Percentiles rank a stretch among this genome's conserved stretches.
These are phyloP conservation scores for Candida loeiensis DNA, from an alignment of 805 yeast genomes.

Conservation along the genomic window DNA sequence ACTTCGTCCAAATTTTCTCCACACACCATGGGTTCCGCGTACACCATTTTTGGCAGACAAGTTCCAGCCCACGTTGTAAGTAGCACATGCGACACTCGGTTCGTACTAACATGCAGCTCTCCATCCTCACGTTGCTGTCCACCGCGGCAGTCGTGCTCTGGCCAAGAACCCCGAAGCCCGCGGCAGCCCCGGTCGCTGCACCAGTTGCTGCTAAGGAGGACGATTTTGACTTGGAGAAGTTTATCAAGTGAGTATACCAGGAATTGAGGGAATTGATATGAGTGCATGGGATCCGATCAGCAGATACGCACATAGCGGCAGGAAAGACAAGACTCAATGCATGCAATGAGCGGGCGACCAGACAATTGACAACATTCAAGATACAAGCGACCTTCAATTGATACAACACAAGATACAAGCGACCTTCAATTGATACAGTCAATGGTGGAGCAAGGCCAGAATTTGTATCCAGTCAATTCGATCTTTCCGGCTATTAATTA, in stretches of 20 bases:
- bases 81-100: constrained; percentile 6
- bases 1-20: constrained; percentile 1
- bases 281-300: no score
- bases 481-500: no score
- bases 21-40: constrained; percentile 37
- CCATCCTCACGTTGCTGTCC: constrained; percentile 39
- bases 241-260: constrained; percentile 35
- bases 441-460: no score
- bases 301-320: no score
- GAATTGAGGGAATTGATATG: neutral
- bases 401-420: neutral
- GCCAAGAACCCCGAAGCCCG: constrained; percentile 29
- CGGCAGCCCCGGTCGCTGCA: constrained; percentile 19
- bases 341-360: no score
- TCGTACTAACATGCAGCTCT: constrained; percentile 28
- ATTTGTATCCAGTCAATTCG: no score
- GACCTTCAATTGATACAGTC: neutral
- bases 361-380: no score
- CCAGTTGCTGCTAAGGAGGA: constrained; percentile 33
- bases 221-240: constrained; percentile 43
- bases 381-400: no score
- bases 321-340: neutral
- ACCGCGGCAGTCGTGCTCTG: constrained; percentile 36
- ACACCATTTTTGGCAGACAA: constrained; percentile 42
- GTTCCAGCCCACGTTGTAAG: constrained; percentile 45